These are phyloP conservation scores for Eruca vesicaria DNA, from an alignment of 441 rosid species.

Conservation along the genomic window DNA sequence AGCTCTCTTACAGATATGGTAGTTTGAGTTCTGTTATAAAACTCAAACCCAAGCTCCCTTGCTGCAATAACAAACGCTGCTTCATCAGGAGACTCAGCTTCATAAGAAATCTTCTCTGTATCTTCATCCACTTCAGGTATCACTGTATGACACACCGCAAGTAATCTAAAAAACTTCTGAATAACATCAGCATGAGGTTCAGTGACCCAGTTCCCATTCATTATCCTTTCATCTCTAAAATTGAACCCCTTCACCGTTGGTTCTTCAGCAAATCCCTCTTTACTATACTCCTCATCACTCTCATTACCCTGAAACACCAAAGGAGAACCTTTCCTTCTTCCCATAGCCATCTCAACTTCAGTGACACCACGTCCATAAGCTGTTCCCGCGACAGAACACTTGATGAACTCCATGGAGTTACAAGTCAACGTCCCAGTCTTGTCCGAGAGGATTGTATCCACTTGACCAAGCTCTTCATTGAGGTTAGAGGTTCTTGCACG, in stretches of 20 bases:
- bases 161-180: slow-evolving; percentile 56
- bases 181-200: slow-evolving; percentile 61
- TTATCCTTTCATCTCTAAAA: slow-evolving; percentile 75
- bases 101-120: slow-evolving; percentile 56
- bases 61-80: slow-evolving; percentile 94
- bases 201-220: slow-evolving; percentile 61
- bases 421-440: slow-evolving; percentile 96
- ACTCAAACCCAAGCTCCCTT: slow-evolving; percentile 84
- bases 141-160: slow-evolving; percentile 91
- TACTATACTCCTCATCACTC: slow-evolving; percentile 37
- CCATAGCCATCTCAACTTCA: slow-evolving; percentile 79
- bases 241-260: slow-evolving; percentile 68
- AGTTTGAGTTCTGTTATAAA: slow-evolving; percentile 74
- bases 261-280: slow-evolving; percentile 40
- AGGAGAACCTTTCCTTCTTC: slow-evolving; percentile 48
- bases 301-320: slow-evolving; percentile 35
- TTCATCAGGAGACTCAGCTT: slow-evolving; percentile 98
- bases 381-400: slow-evolving; percentile 81
- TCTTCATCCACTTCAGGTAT: slow-evolving; percentile 84
- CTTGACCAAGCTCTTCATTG: slow-evolving; percentile 97
- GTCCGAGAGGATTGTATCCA: slow-evolving; percentile 84
- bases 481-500: slow-evolving; percentile 91
- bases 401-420: slow-evolving; percentile 93
- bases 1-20: slow-evolving; percentile 64
- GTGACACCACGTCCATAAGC: slow-evolving; percentile 84